Percentiles rank a stretch among this genome's conserved stretches.
Evolutionary conservation across 2,329 filamentous ascomycete genomes (phyloP).

Genomic region (Elsinoe australis): DNA sequence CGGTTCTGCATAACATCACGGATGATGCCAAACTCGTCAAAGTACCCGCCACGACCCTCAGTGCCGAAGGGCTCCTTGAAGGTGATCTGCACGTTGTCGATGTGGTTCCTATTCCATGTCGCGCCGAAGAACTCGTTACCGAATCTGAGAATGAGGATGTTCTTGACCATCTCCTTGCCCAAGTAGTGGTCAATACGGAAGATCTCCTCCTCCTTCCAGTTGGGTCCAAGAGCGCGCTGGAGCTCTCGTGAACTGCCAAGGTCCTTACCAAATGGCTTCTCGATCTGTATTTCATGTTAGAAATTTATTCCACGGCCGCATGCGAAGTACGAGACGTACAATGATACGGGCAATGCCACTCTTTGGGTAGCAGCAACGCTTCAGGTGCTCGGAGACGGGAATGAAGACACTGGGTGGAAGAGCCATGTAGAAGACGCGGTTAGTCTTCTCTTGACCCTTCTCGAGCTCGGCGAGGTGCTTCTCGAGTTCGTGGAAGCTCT

Average conservation of each 20-base stretch:
- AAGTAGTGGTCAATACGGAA: conserved; percentile 99
- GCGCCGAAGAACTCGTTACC: conserved; percentile 98
- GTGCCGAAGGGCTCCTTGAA: conserved; percentile 99
- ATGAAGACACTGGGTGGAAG: conserved; percentile 96
- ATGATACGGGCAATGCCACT: conserved; percentile 90
- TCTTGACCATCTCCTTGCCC: conserved; percentile 99
- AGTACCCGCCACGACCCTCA: conserved; percentile 95
- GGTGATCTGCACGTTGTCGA: conserved; percentile 95
- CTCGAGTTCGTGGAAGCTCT: conserved; percentile 79
- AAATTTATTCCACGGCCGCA: neutral
- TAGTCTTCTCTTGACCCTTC: conserved; percentile 69
- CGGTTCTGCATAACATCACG: conserved; percentile 99
- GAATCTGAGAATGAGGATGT: conserved; percentile 94
- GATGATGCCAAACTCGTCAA: conserved; percentile 98
- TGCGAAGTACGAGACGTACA: conserved; percentile 47
- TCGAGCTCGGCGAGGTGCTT: conserved; percentile 82
- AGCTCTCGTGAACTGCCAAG: conserved; percentile 87
- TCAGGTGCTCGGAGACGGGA: conserved; percentile 92
- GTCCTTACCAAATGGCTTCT: conserved; percentile 99
- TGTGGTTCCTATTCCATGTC: conserved; percentile 98
- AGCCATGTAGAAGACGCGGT: conserved; percentile 99
- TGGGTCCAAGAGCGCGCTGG: conserved; percentile 86
- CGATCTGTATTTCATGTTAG: conserved; percentile 54
- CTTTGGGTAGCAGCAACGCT: conserved; percentile 91
- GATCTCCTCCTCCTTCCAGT: conserved; percentile 98